Conservation (phyloP, 2,329 filamentous ascomycete species). For the Diaporthe vexans region DNA sequence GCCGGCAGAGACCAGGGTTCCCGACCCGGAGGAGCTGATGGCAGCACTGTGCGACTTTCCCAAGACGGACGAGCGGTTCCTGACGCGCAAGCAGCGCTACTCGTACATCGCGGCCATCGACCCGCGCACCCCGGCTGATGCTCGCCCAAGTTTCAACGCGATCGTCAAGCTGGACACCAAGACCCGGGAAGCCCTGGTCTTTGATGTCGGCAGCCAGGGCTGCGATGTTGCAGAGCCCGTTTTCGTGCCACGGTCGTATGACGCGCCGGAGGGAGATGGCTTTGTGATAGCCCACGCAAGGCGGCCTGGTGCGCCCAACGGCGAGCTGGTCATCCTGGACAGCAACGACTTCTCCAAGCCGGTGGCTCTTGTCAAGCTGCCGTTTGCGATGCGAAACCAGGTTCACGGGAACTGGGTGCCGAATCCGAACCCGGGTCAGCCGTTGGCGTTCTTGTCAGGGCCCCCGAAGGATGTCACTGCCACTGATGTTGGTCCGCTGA, state of each 20-base stretch:
- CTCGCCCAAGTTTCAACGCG: conserved; percentile 3
- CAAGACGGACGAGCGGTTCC: conserved; percentile 15
- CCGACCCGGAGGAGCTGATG: not conserved
- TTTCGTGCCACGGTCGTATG: not conserved
- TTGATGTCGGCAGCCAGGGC: not conserved
- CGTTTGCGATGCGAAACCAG: not conserved
- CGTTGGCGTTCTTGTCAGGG: not conserved
- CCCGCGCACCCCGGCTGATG: not conserved
- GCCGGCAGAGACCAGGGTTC: not conserved
- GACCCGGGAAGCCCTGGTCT: conserved; percentile 4
- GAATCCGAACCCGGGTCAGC: conserved; percentile 1
- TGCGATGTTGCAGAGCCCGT: not conserved
- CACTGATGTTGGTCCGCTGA: not conserved
- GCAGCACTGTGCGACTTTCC: conserved; percentile 1
- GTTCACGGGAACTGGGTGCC: conserved; percentile 1
- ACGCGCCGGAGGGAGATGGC: not conserved
- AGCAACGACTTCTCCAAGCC: conserved; percentile 7
- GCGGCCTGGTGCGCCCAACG: not conserved
- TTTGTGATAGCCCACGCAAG: not conserved
- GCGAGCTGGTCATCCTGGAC: conserved; percentile 12
- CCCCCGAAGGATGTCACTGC: not conserved
- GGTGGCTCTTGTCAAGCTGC: not conserved
- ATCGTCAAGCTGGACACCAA: conserved; percentile 3
- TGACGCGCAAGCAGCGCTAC: conserved; percentile 1
- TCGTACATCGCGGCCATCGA: conserved; percentile 3